Percentiles rank a stretch among this genome's conserved stretches.
These are phyloP conservation scores for Kingdonia uniflora DNA, from an alignment of 164 flowering plant genomes.

Conservation along the genomic window DNA sequence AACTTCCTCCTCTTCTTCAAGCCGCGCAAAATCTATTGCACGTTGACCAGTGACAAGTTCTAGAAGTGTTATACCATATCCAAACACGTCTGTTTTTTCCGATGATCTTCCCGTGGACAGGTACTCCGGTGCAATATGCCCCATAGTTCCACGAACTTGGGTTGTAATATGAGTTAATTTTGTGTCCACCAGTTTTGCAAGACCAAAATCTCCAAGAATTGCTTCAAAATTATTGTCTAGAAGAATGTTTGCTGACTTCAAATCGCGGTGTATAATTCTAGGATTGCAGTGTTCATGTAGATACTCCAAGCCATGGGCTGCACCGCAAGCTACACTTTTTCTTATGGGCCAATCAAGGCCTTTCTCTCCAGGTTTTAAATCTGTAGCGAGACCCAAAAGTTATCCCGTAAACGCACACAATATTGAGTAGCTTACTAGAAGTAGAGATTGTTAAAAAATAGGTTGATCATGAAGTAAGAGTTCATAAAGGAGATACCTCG, in stretches of 20 bases:
- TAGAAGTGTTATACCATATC: conserved; percentile 44
- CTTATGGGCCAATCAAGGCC: conserved; percentile 54
- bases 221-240: conserved; percentile 48
- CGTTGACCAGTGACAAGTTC: conserved; percentile 53
- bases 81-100: conserved; percentile 59
- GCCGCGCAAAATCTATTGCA: conserved; percentile 32
- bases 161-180: conserved; percentile 48
- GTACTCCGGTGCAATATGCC: conserved; percentile 59
- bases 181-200: conserved; percentile 41
- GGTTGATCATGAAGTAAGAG: too few species aligned
- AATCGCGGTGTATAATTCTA: conserved; percentile 49
- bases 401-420: too few species aligned
- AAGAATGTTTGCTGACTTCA: conserved; percentile 57
- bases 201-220: conserved; percentile 56
- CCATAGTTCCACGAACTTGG: conserved; percentile 54
- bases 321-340: conserved; percentile 42
- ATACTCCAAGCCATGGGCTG: conserved; percentile 48
- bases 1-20: conserved; percentile 35
- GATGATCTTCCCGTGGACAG: conserved; percentile 47
- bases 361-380: conserved; percentile 28
- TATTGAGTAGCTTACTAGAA: too few species aligned
- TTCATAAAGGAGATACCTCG: conserved; percentile 22
- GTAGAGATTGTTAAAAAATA: too few species aligned
- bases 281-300: conserved; percentile 59
- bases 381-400: conserved; percentile 11